Evolutionary conservation across 2,329 filamentous ascomycete species (phyloP).

Genomic region (Venturia aucupariae): DNA sequence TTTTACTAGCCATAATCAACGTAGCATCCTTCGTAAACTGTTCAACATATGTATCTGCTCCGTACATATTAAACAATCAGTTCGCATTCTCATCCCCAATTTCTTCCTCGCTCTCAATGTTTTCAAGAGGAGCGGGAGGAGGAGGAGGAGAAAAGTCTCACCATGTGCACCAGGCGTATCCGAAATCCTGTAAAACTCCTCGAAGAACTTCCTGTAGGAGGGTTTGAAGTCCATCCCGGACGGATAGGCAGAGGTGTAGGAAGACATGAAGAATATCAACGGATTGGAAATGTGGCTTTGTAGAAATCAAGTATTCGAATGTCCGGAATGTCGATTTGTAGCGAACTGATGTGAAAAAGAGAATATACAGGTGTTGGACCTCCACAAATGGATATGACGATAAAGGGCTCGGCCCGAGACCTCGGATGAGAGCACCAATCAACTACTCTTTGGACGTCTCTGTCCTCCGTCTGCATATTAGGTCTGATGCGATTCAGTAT

Average conservation of each 20-base stretch:
- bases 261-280: too few relatives aligned
- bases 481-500: neutral
- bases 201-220: slow-evolving; percentile 35
- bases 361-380: too few relatives aligned
- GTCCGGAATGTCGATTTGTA: too few relatives aligned
- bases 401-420: neutral
- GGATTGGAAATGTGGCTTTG: too few relatives aligned
- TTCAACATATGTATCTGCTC: slow-evolving; percentile 30
- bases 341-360: too few relatives aligned
- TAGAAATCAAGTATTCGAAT: too few relatives aligned
- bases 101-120: too few relatives aligned
- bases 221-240: slow-evolving; percentile 30
- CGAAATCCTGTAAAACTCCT: slow-evolving; percentile 38
- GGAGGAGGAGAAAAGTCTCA: slow-evolving; percentile 13
- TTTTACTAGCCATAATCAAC: slow-evolving; percentile 38
- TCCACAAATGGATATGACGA: neutral
- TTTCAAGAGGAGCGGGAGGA: neutral
- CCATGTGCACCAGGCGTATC: slow-evolving; percentile 41
- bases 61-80: too few relatives aligned
- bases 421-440: slow-evolving; percentile 2
- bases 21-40: slow-evolving; percentile 41
- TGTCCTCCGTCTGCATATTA: neutral
- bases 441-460: neutral
- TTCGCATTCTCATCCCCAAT: neutral
- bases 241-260: too few relatives aligned